Evolutionary conservation across 108 stramenopile species (phyloP).

Genomic region (Cyclotella sp.): DNA sequence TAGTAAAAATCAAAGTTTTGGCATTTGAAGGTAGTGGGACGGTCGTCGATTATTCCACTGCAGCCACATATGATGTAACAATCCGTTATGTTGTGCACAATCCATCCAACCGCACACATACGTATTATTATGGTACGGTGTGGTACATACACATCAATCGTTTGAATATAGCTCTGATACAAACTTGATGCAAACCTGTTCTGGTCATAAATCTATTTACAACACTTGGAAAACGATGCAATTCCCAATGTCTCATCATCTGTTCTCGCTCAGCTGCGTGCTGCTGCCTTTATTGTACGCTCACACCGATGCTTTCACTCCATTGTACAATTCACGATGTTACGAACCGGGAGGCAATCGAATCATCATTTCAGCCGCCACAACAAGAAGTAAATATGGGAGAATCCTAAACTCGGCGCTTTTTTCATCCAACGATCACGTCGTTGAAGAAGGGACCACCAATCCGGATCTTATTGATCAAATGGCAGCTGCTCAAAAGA

Average conservation of each 20-base stretch:
- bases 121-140: too few relatives aligned
- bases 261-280: neutral
- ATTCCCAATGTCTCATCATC: neutral
- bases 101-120: too few relatives aligned
- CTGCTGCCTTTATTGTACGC: neutral
- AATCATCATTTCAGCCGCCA: neutral
- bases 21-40: too few relatives aligned
- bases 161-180: too few relatives aligned
- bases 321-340: neutral
- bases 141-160: too few relatives aligned
- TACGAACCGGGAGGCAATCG: neutral
- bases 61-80: too few relatives aligned
- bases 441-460: neutral
- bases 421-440: constrained; percentile 1
- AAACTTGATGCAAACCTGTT: too few relatives aligned
- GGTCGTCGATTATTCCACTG: too few relatives aligned
- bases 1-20: too few relatives aligned
- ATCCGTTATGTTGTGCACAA: too few relatives aligned
- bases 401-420: neutral
- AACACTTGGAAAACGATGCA: neutral
- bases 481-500: constrained; percentile 21
- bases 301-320: constrained; percentile 5
- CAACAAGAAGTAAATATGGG: neutral
- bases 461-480: constrained; percentile 13
- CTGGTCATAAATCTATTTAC: too few relatives aligned